Conservation (phyloP, 768 basidiomycete species). For the Russula foetens region DNA sequence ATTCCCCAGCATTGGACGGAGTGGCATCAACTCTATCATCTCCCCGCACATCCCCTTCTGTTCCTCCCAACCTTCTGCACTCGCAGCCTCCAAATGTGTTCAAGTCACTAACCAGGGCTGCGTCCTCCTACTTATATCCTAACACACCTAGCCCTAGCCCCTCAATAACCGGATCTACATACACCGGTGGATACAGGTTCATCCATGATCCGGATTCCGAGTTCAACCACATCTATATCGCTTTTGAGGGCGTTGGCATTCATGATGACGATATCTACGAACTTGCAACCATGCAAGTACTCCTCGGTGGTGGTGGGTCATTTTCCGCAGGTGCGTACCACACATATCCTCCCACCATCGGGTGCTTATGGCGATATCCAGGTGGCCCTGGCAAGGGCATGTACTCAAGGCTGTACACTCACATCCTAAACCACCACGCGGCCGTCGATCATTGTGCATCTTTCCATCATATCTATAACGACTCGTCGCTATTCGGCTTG, state of each 20-base stretch:
- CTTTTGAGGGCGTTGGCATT: slow-evolving; percentile 85
- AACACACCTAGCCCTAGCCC: slow-evolving; percentile 19
- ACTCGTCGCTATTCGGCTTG: slow-evolving; percentile 88
- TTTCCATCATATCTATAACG: slow-evolving; percentile 96
- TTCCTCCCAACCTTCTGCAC: slow-evolving; percentile 50
- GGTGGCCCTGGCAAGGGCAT: slow-evolving; percentile 98
- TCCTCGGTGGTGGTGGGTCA: slow-evolving; percentile 91
- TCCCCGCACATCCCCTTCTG: slow-evolving; percentile 22
- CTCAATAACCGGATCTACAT: slow-evolving; percentile 33
- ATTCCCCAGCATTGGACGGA: slow-evolving; percentile 21
- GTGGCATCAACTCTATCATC: slow-evolving; percentile 25
- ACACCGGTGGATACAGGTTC: slow-evolving; percentile 80
- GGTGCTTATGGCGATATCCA: slow-evolving; percentile 21
- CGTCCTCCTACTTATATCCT: slow-evolving; percentile 62
- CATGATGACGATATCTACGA: slow-evolving; percentile 90
- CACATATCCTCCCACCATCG: not conserved
- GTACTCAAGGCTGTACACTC: slow-evolving; percentile 95
- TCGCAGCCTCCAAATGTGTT: slow-evolving; percentile 44
- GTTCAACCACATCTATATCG: slow-evolving; percentile 90
- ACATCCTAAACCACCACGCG: slow-evolving; percentile 90
- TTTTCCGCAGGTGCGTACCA: slow-evolving; percentile 74
- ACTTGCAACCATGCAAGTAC: slow-evolving; percentile 87
- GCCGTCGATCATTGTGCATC: slow-evolving; percentile 92
- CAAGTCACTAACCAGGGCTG: slow-evolving; percentile 69
- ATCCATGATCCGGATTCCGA: slow-evolving; percentile 54